Evolutionary conservation across 2,329 filamentous ascomycete species (phyloP).

Genomic region (Colletotrichum abscissum): DNA sequence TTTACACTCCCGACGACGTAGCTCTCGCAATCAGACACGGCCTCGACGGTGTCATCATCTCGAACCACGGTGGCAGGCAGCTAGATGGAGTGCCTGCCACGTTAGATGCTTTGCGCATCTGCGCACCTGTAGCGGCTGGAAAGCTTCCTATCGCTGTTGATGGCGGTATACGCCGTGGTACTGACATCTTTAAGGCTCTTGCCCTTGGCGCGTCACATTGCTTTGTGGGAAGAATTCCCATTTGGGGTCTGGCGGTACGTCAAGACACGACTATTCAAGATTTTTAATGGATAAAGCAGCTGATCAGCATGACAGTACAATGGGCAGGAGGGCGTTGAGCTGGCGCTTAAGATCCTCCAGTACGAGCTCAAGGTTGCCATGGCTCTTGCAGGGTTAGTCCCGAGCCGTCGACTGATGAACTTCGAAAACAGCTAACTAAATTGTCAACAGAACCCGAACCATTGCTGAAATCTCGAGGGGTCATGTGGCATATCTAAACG

Average conservation of each 20-base stretch:
- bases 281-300: no score
- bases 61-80: slow-evolving; percentile 75
- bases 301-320: slow-evolving; percentile 36
- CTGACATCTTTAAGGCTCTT: slow-evolving; percentile 66
- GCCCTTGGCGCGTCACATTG: slow-evolving; percentile 55
- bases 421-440: neutral
- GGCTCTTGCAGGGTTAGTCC: slow-evolving; percentile 36
- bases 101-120: slow-evolving; percentile 62
- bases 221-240: slow-evolving; percentile 20
- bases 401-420: fast-evolving
- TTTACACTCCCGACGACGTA: slow-evolving; percentile 53
- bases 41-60: slow-evolving; percentile 75
- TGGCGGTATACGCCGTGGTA: slow-evolving; percentile 63
- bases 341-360: slow-evolving; percentile 55
- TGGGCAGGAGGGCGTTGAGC: slow-evolving; percentile 48
- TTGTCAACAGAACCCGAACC: slow-evolving; percentile 32
- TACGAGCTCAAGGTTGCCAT: slow-evolving; percentile 46
- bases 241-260: slow-evolving; percentile 20
- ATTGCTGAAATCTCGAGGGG: slow-evolving; percentile 32
- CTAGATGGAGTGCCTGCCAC: slow-evolving; percentile 53
- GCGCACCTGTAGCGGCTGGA: slow-evolving; percentile 32
- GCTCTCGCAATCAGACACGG: slow-evolving; percentile 54
- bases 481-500: slow-evolving; percentile 29
- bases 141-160: slow-evolving; percentile 66
- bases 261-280: neutral